Conservation (phyloP, 257 asterid genomes). For the Salvia splendens region DNA sequence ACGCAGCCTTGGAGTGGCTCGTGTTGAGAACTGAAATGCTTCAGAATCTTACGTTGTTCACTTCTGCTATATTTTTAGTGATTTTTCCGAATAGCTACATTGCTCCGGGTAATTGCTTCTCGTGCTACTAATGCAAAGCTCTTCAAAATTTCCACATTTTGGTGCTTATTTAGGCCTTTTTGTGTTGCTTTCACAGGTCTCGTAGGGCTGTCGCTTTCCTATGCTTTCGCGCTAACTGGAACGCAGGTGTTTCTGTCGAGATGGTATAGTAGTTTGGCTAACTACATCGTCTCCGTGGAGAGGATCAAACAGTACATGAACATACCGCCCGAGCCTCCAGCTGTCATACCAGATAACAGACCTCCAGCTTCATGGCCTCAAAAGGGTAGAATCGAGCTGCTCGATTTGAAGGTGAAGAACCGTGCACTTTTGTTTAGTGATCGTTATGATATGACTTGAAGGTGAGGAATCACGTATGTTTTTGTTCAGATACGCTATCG, state of each 20-base stretch:
- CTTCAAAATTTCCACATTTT: neutral
- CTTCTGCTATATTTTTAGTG: conserved; percentile 59
- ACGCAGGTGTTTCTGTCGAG: conserved; percentile 60
- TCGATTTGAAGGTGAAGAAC: conserved; percentile 53
- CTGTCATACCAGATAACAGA: conserved; percentile 51
- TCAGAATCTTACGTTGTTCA: conserved; percentile 65
- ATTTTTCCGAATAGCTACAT: conserved; percentile 48
- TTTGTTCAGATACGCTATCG: conserved; percentile 65
- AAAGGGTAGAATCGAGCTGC: conserved; percentile 59
- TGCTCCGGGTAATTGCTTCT: conserved; percentile 52
- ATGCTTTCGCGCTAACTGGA: conserved; percentile 58
- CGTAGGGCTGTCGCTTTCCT: conserved; percentile 76
- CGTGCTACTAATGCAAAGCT: neutral
- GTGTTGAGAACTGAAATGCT: conserved; percentile 69
- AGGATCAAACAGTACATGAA: conserved; percentile 78
- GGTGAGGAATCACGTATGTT: too few relatives aligned
- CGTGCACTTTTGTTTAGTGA: neutral
- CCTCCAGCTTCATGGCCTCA: conserved; percentile 73
- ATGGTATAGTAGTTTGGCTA: conserved; percentile 66
- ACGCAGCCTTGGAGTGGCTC: conserved; percentile 70
- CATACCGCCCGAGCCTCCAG: conserved; percentile 67
- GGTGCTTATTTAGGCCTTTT: neutral
- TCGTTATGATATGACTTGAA: too few relatives aligned
- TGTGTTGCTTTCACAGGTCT: conserved; percentile 48
- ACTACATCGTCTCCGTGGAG: conserved; percentile 67